Conservation (phyloP, 805 yeast species). For the Pichia paraexigua region DNA sequence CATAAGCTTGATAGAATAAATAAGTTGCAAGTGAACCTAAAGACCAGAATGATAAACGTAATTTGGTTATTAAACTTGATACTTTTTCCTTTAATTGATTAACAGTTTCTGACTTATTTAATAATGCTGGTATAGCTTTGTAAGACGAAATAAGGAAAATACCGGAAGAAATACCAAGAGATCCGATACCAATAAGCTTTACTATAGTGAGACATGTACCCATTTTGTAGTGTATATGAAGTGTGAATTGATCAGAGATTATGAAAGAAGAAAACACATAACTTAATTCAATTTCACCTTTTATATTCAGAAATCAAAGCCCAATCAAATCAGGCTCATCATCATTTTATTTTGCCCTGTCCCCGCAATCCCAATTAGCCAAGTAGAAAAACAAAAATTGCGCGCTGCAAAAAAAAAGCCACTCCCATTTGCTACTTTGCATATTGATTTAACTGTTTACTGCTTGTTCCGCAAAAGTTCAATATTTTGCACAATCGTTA, state of each 20-base stretch:
- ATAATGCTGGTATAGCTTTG: conserved; percentile 15
- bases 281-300: too few species aligned
- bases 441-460: too few species aligned
- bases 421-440: too few species aligned
- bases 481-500: too few species aligned
- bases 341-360: neutral
- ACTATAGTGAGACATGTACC: conserved; percentile 48
- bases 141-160: conserved; percentile 28
- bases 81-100: conserved; percentile 12
- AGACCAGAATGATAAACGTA: conserved; percentile 22
- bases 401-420: neutral
- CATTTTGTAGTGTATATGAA: conserved; percentile 26
- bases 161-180: conserved; percentile 60
- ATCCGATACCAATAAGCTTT: conserved; percentile 56
- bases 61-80: conserved; percentile 11
- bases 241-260: neutral
- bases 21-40: conserved; percentile 44
- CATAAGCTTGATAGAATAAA: conserved; percentile 48
- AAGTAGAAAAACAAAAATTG: neutral
- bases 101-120: conserved; percentile 7
- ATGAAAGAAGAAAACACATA: neutral
- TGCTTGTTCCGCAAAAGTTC: too few species aligned
- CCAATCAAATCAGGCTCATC: neutral
- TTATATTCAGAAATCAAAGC: too few species aligned
- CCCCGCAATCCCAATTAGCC: neutral